Percentiles rank a stretch among this genome's conserved stretches.
phyloP scores from a whole-genome alignment of 2,329 filamentous ascomycete genomes.

The Colletotrichum sp. region DNA sequence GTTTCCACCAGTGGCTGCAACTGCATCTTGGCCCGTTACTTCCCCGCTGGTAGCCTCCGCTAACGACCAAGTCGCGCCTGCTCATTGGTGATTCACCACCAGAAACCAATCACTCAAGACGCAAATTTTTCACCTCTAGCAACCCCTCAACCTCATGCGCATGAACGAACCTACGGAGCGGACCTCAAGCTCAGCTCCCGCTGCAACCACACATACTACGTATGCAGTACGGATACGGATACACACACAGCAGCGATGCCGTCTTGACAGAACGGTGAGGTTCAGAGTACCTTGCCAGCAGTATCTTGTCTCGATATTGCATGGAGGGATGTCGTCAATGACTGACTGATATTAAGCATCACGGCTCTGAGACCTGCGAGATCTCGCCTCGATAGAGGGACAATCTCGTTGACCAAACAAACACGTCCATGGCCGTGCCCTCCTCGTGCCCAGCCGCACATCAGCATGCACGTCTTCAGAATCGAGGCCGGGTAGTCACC shows the following conservation, averaged over 20 bases:
- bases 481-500: background rate
- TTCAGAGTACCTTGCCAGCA: background rate
- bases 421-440: background rate
- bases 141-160: background rate
- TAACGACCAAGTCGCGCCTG: background rate
- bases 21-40: background rate
- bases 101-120: background rate
- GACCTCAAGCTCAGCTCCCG: background rate
- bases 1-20: background rate
- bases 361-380: background rate
- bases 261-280: background rate
- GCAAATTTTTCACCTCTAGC: slow-evolving; percentile 15
- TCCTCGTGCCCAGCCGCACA: background rate
- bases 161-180: background rate
- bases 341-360: background rate
- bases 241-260: background rate
- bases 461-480: background rate
- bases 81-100: slow-evolving; percentile 15
- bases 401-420: background rate
- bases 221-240: background rate
- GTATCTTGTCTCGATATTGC: background rate
- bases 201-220: background rate
- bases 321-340: background rate
- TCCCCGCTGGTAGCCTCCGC: slow-evolving; percentile 6
- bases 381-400: background rate